These are phyloP conservation scores for Metschnikowia borealis DNA, from an alignment of 805 yeast species.

Conservation along the genomic window DNA sequence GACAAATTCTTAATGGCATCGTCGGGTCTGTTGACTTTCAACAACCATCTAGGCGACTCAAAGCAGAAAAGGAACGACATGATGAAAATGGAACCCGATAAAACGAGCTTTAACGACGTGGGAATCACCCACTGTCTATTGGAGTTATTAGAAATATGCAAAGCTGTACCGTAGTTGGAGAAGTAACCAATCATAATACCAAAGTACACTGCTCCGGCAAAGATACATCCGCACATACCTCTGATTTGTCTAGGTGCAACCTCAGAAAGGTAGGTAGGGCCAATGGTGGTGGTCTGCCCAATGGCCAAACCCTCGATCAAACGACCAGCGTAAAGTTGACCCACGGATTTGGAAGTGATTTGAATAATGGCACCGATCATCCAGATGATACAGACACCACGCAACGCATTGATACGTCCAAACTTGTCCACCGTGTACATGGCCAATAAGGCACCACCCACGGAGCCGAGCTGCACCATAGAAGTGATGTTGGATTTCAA, in stretches of 20 bases:
- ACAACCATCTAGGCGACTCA: conserved; percentile 52
- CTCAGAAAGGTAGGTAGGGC: conserved; percentile 51
- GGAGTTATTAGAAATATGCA: conserved; percentile 35
- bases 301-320: conserved; percentile 52
- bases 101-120: conserved; percentile 43
- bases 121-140: conserved; percentile 52
- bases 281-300: conserved; percentile 55
- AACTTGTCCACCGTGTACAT: conserved; percentile 45
- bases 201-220: conserved; percentile 55
- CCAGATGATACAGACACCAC: conserved; percentile 35
- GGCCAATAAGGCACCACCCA: conserved; percentile 51
- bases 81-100: conserved; percentile 44
- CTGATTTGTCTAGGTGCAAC: conserved; percentile 50
- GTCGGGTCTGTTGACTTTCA: conserved; percentile 40
- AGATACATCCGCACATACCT: conserved; percentile 50
- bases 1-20: conserved; percentile 37
- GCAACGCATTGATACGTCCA: conserved; percentile 50
- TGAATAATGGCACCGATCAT: conserved; percentile 46
- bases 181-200: conserved; percentile 50
- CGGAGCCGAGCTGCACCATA: conserved; percentile 56
- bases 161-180: conserved; percentile 47
- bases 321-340: conserved; percentile 54
- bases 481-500: conserved; percentile 51
- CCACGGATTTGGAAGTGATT: conserved; percentile 41
- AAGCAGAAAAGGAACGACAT: conserved; percentile 40